Evolutionary conservation across 2,329 filamentous ascomycete genomes (phyloP).

Genomic region (Chaetomium sp.): DNA sequence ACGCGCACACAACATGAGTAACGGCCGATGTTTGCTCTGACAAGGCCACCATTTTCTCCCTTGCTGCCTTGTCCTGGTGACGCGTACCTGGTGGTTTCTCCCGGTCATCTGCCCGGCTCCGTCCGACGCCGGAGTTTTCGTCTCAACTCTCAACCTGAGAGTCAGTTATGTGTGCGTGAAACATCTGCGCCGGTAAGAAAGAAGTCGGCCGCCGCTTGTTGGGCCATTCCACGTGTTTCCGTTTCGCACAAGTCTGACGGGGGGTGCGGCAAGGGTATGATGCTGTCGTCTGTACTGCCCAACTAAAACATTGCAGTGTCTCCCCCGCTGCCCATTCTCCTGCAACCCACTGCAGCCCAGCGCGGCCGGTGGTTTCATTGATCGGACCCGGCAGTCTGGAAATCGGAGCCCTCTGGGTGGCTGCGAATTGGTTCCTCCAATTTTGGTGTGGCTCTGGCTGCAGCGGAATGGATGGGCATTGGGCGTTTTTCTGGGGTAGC

Average conservation of each 20-base stretch:
- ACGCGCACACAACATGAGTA: not conserved
- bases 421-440: not conserved
- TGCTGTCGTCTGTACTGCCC: not conserved
- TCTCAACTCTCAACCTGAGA: not conserved
- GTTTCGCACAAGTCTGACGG: not conserved
- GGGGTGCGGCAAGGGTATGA: too few species aligned
- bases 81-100: constrained; percentile 6
- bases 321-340: not conserved
- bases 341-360: constrained; percentile 1
- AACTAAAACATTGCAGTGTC: not conserved
- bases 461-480: not conserved
- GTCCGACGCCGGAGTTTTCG: not conserved
- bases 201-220: constrained; percentile 2
- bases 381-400: constrained; percentile 10
- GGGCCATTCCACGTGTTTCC: not conserved
- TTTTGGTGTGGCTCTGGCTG: constrained; percentile 7
- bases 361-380: not conserved
- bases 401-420: constrained; percentile 10
- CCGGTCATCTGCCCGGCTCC: constrained; percentile 11
- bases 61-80: constrained; percentile 17
- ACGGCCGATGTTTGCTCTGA: constrained; percentile 3
- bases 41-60: constrained; percentile 3
- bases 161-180: constrained; percentile 3
- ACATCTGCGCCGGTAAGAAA: constrained; percentile 3
- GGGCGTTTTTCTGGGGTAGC: not conserved